phyloP scores from a whole-genome alignment of 108 stramenopile genomes.

The Heterococcus sp. region DNA sequence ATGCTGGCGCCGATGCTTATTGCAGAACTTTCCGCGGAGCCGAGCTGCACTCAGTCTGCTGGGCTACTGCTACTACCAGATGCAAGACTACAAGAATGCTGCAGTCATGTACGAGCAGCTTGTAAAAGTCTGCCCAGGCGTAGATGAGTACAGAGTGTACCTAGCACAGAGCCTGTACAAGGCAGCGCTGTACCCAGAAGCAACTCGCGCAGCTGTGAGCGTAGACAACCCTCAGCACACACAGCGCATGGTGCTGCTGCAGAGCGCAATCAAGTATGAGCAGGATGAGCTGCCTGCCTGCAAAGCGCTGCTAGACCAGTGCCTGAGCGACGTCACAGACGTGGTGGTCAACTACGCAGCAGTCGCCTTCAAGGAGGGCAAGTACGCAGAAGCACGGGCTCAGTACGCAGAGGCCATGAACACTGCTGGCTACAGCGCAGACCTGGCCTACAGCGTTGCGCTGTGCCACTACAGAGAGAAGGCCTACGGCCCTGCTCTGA shows the following conservation, averaged over 20 bases:
- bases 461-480: slow-evolving; percentile 74
- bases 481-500: slow-evolving; percentile 62
- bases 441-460: slow-evolving; percentile 78
- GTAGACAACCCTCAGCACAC: slow-evolving; percentile 55
- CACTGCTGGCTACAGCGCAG: slow-evolving; percentile 68
- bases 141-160: slow-evolving; percentile 74
- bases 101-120: slow-evolving; percentile 72
- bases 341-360: slow-evolving; percentile 67
- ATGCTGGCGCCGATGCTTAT: slow-evolving; percentile 2
- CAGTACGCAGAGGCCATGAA: slow-evolving; percentile 68
- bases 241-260: slow-evolving; percentile 66
- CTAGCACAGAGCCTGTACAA: slow-evolving; percentile 77
- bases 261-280: slow-evolving; percentile 64
- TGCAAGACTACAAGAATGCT: slow-evolving; percentile 41
- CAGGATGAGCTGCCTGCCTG: slow-evolving; percentile 68
- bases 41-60: slow-evolving; percentile 72
- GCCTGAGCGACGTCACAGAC: slow-evolving; percentile 70
- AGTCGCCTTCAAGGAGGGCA: slow-evolving; percentile 70
- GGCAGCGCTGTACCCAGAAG: slow-evolving; percentile 51
- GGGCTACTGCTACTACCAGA: slow-evolving; percentile 77
- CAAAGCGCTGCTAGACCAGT: slow-evolving; percentile 61
- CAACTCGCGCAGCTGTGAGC: slow-evolving; percentile 47
- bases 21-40: slow-evolving; percentile 66
- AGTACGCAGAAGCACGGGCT: slow-evolving; percentile 62
- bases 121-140: slow-evolving; percentile 64